Base-by-base conservation (phyloP, 2,329 filamentous ascomycete species). In the Aureobasidium lini region DNA sequence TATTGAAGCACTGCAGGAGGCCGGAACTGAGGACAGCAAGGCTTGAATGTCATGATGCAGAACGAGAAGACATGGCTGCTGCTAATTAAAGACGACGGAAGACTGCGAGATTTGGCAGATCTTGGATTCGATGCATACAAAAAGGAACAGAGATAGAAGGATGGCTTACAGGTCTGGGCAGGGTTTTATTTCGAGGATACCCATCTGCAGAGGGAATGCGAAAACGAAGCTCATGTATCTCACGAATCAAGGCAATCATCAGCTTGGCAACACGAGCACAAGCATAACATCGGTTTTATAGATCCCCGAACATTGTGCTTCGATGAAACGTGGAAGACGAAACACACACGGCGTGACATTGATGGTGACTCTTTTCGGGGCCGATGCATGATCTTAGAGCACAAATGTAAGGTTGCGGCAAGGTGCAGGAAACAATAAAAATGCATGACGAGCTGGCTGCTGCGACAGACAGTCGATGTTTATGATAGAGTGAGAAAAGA, bases 391-490 rank as follows among this genome's bases (percentile, higher is more conserved):
- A n/a, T 6, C 15, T 39, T 6, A 18, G 31, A 9, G 31, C 7
- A 11, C 6, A 32, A 8, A 18, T 3, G 16, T 13, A 32, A 29
- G 9, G 6, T 43, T 42, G 37, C 50, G 50, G 50, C 29, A 43
- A 43, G 50, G 15, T 43, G 29, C 50, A 32, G 50, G 6, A 18
- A 10, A 34, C 6, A 28, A 2, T 10, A 1, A 16, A 42, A 7
- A 43, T 23, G 1, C n/a, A 54, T 42, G 37, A 43, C 48, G 39
- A 10, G 6, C 23, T 34, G 50, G 29, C 37, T 54, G 50, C 37
- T 54, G 50, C 50, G 50, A 43, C 50, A 43, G 37, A 43, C 39
- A 54, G 15, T 15, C 18, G 28, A 54, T 43, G 39, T 34, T 54
- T 36, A 9, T 4, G 29, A 43, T 31, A 34, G 50, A 54, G 34